These are phyloP conservation scores for Peniophora sp. DNA, from an alignment of 1,284 basidiomycete genomes.

Conservation along the genomic window DNA sequence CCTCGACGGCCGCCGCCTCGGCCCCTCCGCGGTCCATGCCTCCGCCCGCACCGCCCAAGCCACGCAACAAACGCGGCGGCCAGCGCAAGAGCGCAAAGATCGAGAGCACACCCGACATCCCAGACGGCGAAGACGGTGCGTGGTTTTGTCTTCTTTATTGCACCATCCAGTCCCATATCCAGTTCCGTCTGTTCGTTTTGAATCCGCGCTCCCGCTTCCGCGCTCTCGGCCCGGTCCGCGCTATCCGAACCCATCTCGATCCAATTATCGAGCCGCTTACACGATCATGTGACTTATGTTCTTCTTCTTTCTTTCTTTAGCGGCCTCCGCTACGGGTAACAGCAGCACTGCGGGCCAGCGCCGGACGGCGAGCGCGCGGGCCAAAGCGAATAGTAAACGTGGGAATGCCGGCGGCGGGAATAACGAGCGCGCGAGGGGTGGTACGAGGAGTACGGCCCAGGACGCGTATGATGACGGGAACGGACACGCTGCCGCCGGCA, in stretches of 20 bases:
- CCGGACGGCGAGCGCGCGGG: conserved; percentile 25
- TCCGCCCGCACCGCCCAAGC: conserved; percentile 19
- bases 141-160: conserved; percentile 11
- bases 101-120: conserved; percentile 18
- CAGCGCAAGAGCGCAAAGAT: conserved; percentile 35
- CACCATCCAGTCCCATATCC: conserved; percentile 15
- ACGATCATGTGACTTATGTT: neutral
- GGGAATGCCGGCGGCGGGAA: conserved; percentile 27
- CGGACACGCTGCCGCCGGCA: conserved; percentile 51
- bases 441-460: no score
- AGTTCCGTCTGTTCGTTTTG: conserved; percentile 17
- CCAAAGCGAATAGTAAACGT: conserved; percentile 15
- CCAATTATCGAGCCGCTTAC: neutral
- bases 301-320: neutral
- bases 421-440: no score
- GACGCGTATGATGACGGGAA: no score
- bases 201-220: conserved; percentile 11
- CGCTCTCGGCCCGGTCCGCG: conserved; percentile 11
- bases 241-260: neutral
- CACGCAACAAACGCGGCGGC: conserved; percentile 33
- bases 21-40: conserved; percentile 16
- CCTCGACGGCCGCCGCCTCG: conserved; percentile 5
- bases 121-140: conserved; percentile 62
- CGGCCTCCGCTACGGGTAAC: conserved; percentile 14
- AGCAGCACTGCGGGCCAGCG: conserved; percentile 29